Evolutionary conservation across 1,284 basidiomycete species (phyloP).

Genomic region (Cystobasidium slooffiae): DNA sequence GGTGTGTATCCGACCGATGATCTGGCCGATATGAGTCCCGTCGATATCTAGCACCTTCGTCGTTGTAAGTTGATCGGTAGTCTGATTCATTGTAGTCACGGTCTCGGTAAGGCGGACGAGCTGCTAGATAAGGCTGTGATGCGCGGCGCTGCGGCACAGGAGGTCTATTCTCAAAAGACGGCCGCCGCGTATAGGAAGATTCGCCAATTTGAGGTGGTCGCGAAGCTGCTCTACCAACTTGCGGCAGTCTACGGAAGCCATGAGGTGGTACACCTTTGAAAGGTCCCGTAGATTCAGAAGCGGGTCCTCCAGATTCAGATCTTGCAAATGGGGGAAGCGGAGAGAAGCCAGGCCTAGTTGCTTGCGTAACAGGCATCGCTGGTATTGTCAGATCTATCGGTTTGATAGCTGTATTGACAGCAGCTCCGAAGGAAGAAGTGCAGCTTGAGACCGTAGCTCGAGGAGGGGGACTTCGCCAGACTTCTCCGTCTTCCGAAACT

Average conservation of each 20-base stretch:
- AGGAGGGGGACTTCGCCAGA: conserved; percentile 25
- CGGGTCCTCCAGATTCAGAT: neutral
- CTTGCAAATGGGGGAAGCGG: conserved; percentile 6
- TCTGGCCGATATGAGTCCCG: neutral
- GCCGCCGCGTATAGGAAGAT: neutral
- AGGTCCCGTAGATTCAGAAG: neutral
- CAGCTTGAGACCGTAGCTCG: neutral
- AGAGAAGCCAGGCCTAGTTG: neutral
- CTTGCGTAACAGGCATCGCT: too few relatives aligned
- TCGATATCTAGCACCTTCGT: neutral
- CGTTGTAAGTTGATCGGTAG: neutral
- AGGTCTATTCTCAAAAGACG: neutral
- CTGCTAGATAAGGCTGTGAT: neutral
- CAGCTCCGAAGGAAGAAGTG: neutral
- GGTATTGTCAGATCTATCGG: too few relatives aligned
- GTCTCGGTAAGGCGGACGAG: neutral
- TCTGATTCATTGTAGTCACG: too few relatives aligned
- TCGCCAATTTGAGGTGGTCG: conserved; percentile 7
- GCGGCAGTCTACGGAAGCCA: neutral
- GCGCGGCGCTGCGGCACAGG: neutral
- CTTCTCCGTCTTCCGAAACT: conserved; percentile 31
- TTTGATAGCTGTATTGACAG: too few relatives aligned
- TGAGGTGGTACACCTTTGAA: neutral
- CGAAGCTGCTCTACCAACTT: neutral
- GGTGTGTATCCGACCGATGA: too few relatives aligned